These are phyloP conservation scores for Closterium sp. DNA, from an alignment of 139 green algal species.

Conservation along the genomic window DNA sequence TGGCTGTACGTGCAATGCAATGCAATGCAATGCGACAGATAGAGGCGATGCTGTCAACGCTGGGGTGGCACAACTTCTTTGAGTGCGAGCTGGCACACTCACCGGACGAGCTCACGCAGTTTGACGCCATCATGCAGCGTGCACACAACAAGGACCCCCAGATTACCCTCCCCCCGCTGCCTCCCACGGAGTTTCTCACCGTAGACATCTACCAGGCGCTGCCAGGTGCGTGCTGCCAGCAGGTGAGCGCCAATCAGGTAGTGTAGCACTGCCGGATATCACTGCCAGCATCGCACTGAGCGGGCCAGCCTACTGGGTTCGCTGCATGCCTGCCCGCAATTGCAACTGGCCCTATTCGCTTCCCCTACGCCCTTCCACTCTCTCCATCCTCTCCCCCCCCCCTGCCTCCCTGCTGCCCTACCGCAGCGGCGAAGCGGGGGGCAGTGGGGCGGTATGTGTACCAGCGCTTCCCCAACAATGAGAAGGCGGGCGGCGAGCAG, in stretches of 20 bases:
- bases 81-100: not conserved
- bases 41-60: not conserved
- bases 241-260: too few species aligned
- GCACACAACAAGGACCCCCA: not conserved
- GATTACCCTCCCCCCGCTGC: not conserved
- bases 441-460: not conserved
- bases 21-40: too few species aligned
- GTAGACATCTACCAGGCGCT: not conserved
- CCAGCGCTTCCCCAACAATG: not conserved
- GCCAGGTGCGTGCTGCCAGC: not conserved
- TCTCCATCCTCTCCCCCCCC: too few species aligned
- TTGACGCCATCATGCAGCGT: not conserved
- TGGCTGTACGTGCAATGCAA: too few species aligned
- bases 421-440: not conserved
- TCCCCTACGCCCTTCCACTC: too few species aligned
- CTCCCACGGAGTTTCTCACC: not conserved
- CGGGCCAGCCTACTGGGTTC: too few species aligned
- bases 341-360: too few species aligned
- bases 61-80: constrained; percentile 11
- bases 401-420: not conserved
- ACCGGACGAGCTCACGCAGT: not conserved
- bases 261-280: too few species aligned
- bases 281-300: too few species aligned
- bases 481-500: not conserved
- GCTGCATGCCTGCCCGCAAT: too few species aligned